Evolutionary conservation across 1,284 basidiomycete genomes (phyloP).

Genomic region (Cutaneotrichosporon spelunceum): DNA sequence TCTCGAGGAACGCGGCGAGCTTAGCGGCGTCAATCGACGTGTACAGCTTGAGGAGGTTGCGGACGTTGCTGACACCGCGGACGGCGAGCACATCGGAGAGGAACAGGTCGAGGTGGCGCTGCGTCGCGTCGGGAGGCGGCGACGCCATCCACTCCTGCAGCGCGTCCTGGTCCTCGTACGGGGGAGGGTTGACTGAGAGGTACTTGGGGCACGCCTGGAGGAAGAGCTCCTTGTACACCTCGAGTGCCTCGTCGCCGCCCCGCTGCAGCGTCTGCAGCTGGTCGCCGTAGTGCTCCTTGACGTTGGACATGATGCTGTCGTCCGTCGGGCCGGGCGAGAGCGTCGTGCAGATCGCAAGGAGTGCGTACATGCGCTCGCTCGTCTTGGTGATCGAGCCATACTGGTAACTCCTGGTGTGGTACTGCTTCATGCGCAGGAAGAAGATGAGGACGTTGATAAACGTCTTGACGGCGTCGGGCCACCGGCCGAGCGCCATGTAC

Average conservation of each 20-base stretch:
- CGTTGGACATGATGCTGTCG: slow-evolving; percentile 88
- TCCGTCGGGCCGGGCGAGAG: slow-evolving; percentile 86
- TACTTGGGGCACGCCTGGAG: slow-evolving; percentile 93
- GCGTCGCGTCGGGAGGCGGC: slow-evolving; percentile 67
- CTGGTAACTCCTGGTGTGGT: slow-evolving; percentile 93
- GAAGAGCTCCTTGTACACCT: slow-evolving; percentile 92
- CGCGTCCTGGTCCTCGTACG: slow-evolving; percentile 76
- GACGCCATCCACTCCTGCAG: slow-evolving; percentile 60
- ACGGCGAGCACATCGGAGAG: slow-evolving; percentile 73
- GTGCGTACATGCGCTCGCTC: slow-evolving; percentile 94
- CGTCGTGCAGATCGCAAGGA: slow-evolving; percentile 89
- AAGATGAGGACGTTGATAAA: slow-evolving; percentile 92
- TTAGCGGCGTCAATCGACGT: slow-evolving; percentile 88
- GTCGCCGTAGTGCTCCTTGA: slow-evolving; percentile 90
- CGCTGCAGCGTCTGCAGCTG: slow-evolving; percentile 81
- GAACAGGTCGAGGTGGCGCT: slow-evolving; percentile 78
- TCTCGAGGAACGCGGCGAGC: slow-evolving; percentile 76
- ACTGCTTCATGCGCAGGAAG: slow-evolving; percentile 86
- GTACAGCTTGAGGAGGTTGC: slow-evolving; percentile 92
- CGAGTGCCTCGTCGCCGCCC: slow-evolving; percentile 64
- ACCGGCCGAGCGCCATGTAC: slow-evolving; percentile 90
- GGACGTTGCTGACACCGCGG: slow-evolving; percentile 74
- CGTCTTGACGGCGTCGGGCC: slow-evolving; percentile 89
- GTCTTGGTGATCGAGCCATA: slow-evolving; percentile 99
- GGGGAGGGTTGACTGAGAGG: slow-evolving; percentile 88